Conservation (phyloP, 306 rosid species). For the Myrica gale region DNA sequence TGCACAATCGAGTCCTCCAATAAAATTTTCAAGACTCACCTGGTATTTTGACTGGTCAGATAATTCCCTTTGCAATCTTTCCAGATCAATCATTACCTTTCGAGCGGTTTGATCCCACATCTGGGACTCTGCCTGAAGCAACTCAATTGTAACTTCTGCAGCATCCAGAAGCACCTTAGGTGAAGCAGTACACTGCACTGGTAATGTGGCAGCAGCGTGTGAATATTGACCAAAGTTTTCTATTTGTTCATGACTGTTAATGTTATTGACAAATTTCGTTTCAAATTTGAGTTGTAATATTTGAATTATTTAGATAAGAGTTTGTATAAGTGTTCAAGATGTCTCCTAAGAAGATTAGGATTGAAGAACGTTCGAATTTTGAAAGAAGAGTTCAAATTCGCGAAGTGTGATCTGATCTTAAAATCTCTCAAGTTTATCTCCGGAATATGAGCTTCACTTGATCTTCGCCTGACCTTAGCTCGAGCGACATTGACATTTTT, state of each 20-base stretch:
- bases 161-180: constrained; percentile 42
- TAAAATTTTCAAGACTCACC: constrained; percentile 45
- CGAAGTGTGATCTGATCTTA: too few relatives aligned
- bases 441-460: too few relatives aligned
- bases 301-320: too few relatives aligned
- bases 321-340: too few relatives aligned
- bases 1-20: constrained; percentile 37
- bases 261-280: too few relatives aligned
- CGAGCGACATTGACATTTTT: too few relatives aligned
- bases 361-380: too few relatives aligned
- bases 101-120: constrained; percentile 91
- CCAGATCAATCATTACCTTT: constrained; percentile 72
- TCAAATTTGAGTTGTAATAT: too few relatives aligned
- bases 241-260: constrained; percentile 30
- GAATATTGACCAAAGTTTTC: constrained; percentile 31
- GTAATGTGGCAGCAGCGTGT: neutral
- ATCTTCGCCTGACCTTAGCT: too few relatives aligned
- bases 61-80: constrained; percentile 52
- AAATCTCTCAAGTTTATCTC: too few relatives aligned
- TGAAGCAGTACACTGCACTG: constrained; percentile 21
- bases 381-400: too few relatives aligned
- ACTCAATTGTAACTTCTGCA: constrained; percentile 53
- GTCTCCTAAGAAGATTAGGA: too few relatives aligned
- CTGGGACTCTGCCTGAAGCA: constrained; percentile 80
- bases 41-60: constrained; percentile 54